Evolutionary conservation across 164 flowering plant genomes (phyloP), one percentile per base, ranked within the genome.

Genomic region (Piper betle): DNA sequence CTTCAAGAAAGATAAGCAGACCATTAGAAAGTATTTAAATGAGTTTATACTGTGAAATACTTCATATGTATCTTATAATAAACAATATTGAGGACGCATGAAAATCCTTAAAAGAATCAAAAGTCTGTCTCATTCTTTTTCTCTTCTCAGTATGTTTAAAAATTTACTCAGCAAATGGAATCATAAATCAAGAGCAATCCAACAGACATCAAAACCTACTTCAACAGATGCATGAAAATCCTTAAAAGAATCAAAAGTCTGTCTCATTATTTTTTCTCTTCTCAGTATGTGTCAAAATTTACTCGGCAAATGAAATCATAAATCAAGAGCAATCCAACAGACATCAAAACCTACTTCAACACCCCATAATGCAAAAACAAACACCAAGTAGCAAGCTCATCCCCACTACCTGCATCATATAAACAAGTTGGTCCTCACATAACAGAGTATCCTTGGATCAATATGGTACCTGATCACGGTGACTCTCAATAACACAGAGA

Each of bases 391-490:
- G 57, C 57, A 18, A 54, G 9, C 16, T 16, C 20, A 54, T 9
- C 8, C 4, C 57, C 20, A 54, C 4, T 54, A 25, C 6, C 20
- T 54, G 4, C 33, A 8, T 16, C 11, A 46, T 46, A 12, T 46
- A 18, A 54, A 54, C 1, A 3, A 54, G 15, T 15, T 10, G 15
- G 0, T 9, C 10, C 6, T 12, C 50, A 3, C 11, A 8, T 6
- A 9, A 46, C 50, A 46, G 50, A 46, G 50, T 46, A 46, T 1
- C 15, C 50, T 10, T 46, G 25, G 15, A 19, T 17, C 37, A 18
- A 58, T 25, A 15, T 25, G 39, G 39, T 39, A 64, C 66, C 66
- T 64, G 66, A 48, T 64, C 66, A 18, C 66, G 66, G 43, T 64
- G 66, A 38, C 66, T 43, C 42, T 55, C 66, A 56, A 64, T 41